Evolutionary conservation across 228 moss, liverwort and hornwort genomes (phyloP).

Genomic region (Sphagnum fallax): DNA sequence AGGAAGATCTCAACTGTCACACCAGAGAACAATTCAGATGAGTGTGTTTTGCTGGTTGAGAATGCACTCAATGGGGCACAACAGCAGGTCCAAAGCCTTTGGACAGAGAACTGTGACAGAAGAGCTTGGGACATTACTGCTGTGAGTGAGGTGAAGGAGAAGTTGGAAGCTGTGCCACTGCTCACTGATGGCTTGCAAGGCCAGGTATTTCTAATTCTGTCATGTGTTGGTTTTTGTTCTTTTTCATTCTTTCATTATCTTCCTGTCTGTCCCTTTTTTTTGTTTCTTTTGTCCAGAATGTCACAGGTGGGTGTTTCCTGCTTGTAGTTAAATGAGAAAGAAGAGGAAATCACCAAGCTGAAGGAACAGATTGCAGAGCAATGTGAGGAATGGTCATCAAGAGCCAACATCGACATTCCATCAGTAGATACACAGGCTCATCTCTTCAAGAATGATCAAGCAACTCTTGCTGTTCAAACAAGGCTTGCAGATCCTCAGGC

Average conservation of each 20-base stretch:
- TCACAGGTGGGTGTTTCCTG: no score
- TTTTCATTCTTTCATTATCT: no score
- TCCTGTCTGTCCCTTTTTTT: no score
- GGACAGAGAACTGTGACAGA: constrained; percentile 14
- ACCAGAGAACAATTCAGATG: constrained; percentile 17
- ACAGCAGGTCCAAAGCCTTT: constrained; percentile 22
- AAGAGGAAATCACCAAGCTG: constrained; percentile 33
- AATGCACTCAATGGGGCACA: constrained; percentile 23
- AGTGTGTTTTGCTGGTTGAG: constrained; percentile 13
- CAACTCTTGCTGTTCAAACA: no score
- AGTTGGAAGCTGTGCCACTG: constrained; percentile 34
- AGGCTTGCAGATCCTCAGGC: no score
- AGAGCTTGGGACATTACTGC: constrained; percentile 23
- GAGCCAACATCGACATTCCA: no score
- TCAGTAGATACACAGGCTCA: no score
- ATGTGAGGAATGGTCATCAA: constrained; percentile 29
- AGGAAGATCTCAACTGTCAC: constrained; percentile 11
- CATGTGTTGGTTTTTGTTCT: no score
- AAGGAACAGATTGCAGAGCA: constrained; percentile 54
- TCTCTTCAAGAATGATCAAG: no score
- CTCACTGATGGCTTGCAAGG: constrained; percentile 38
- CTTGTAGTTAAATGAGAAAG: constrained; percentile 36
- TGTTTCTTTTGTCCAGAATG: no score
- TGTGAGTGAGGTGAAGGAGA: constrained; percentile 44
- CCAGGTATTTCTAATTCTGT: constrained; percentile 15